Conservation (phyloP, 106 monocot species). For the Posidonia australis region DNA sequence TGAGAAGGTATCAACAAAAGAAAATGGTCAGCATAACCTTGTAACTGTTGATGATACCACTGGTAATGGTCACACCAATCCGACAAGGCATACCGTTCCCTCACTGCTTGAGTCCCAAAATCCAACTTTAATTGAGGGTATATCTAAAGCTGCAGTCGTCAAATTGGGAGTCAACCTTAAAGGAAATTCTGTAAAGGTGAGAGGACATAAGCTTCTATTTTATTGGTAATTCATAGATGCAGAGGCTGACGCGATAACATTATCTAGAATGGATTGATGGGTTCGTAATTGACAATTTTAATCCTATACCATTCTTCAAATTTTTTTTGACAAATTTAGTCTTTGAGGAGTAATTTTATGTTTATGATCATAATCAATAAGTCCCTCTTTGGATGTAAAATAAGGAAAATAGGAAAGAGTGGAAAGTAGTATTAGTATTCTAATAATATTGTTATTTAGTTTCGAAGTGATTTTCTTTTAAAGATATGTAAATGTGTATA, state of each 20-base stretch:
- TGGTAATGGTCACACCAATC: constrained; percentile 40
- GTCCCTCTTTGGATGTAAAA: too few relatives aligned
- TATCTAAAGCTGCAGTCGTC: constrained; percentile 77
- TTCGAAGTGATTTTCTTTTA: too few relatives aligned
- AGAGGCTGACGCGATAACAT: not conserved
- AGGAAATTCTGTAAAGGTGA: constrained; percentile 80
- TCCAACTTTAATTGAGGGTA: constrained; percentile 77
- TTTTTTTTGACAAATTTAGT: too few relatives aligned
- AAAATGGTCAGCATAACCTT: constrained; percentile 24
- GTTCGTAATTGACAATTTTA: too few relatives aligned
- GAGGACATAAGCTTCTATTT: not conserved
- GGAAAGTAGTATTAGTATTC: too few relatives aligned
- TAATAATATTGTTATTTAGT: too few relatives aligned
- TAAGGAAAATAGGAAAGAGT: too few relatives aligned
- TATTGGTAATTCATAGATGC: not conserved
- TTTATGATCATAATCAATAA: too few relatives aligned
- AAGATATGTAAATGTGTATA: too few relatives aligned
- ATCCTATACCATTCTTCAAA: too few relatives aligned
- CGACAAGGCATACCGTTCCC: constrained; percentile 19
- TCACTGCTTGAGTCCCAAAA: constrained; percentile 27
- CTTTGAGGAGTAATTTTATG: too few relatives aligned
- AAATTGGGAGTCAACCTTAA: constrained; percentile 54
- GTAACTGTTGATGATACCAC: constrained; percentile 51
- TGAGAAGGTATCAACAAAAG: constrained; percentile 54
- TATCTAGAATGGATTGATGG: too few relatives aligned